Evolutionary conservation across 129 eudicot genomes (phyloP), one percentile per base, ranked within the genome.

Genomic region (Saussurea involucrata): DNA sequence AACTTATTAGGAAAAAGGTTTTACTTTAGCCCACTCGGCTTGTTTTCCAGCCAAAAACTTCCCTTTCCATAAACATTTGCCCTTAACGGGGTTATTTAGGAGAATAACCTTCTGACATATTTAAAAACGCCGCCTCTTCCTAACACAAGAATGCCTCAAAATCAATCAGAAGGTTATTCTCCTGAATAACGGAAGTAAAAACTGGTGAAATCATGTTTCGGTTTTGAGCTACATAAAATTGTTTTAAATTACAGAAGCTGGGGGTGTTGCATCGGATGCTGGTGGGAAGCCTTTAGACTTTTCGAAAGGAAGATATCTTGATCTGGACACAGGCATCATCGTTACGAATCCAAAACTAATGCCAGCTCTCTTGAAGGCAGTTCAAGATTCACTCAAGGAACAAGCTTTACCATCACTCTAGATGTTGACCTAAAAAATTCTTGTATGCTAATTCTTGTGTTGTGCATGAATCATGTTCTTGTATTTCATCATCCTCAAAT

Each of bases 261-360:
- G 99, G 46, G 99, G 97, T 44, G 89, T 95, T 31, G 99, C 85
- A 13, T 20, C 86, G 13, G 99, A 95, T 92, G 99, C 97, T 70
- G 88, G 76, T 40, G 99, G 97, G 76, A 88, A 86, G 22, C 96
- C 97, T 24, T 83, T 95, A 73, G 96, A 95, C 82, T 92, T 95
- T 86, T 95, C 99, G 0, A 89, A 88, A 83, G 99, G 99, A 63
- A 85, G 97, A 80, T 91, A 80, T 76, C 92, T 95, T 33, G 97
- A 95, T 86, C 81, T 95, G 24, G 93, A 91, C 83, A 84, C 92
- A 0, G 98, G 98, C 66, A 94, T 94, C 36, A 84, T 94, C 20
- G 98, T 88, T 63, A 87, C 93, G 17, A 94, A 94, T 64, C 86
- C 66, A 71, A 90, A 90, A 75, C 65, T 92, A 80, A 94, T 94